Evolutionary conservation across 1,284 basidiomycete species (phyloP).

Genomic region (Ganoderma leucocontextum): DNA sequence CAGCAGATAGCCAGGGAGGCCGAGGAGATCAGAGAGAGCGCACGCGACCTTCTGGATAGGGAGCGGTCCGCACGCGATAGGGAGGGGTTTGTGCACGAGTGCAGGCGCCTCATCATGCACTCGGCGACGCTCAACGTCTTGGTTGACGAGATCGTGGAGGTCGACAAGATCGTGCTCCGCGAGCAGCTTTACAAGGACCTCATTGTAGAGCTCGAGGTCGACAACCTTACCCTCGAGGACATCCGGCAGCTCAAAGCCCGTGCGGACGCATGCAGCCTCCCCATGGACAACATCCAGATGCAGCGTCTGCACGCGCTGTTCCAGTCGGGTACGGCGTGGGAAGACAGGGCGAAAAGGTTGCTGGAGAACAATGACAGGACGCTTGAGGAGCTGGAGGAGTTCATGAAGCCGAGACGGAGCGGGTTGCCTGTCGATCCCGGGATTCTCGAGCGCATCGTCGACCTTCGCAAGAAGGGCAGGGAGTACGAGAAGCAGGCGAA

Average conservation of each 20-base stretch:
- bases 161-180: conserved; percentile 80
- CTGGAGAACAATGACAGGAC: conserved; percentile 74
- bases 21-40: conserved; percentile 68
- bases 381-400: conserved; percentile 75
- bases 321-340: conserved; percentile 74
- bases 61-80: conserved; percentile 51
- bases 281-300: conserved; percentile 67
- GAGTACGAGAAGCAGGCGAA: conserved; percentile 82
- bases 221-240: conserved; percentile 71
- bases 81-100: conserved; percentile 70
- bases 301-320: conserved; percentile 64
- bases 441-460: conserved; percentile 65
- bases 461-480: conserved; percentile 68
- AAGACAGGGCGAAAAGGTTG: conserved; percentile 66
- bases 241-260: conserved; percentile 72
- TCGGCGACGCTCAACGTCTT: conserved; percentile 81
- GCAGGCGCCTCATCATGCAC: conserved; percentile 72
- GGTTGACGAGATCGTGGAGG: conserved; percentile 75
- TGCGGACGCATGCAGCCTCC: conserved; percentile 72
- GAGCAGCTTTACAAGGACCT: conserved; percentile 76
- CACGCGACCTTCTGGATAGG: conserved; percentile 55
- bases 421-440: conserved; percentile 70
- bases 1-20: conserved; percentile 67
- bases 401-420: conserved; percentile 60
- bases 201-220: conserved; percentile 68